Evolutionary conservation across 768 basidiomycete species (phyloP), one percentile per base, ranked within the genome.

Genomic region (Saitozyma sp.): DNA sequence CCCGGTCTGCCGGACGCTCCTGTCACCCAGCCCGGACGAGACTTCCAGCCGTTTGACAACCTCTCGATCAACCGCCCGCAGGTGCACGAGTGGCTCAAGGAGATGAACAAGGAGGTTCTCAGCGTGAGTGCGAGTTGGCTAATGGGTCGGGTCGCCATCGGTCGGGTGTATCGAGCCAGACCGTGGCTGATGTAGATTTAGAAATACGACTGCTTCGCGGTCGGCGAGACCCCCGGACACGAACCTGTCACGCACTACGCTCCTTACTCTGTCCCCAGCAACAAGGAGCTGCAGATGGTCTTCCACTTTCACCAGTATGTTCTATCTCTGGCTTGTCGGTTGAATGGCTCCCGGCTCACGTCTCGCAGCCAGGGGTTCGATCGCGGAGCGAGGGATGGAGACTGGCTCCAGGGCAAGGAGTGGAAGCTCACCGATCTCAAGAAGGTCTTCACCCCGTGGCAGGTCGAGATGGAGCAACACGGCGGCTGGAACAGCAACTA

Each of bases 1-100:
- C 79, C 82, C 1, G 86, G 85, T 0, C 82, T 89, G 1, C 87
- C 88, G 0, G 87, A 90, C 64, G 89, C 87, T 1, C 83, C 84
- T 0, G 81, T 89, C 50, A 50, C 45, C 14, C 51, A 58, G 20
- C n/a, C 42, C 46, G 58, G 74, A 8, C 81, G 84, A 43, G 78
- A 82, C 57, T 84, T 82, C 67, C 87, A 88, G 69, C 82, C 83
- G 11, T 82, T 80, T 59, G 77, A 81, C 70, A 76, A 84, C 64
- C 86, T 53, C 4, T 55, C 82, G 65, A 84, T 83, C 9, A 87
- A 88, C 70, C 86, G 88, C 58, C 88, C 88, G 8, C 81, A 80
- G 7, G 85, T 89, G 0, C 86, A 88, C 70, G 85, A 88, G 63
- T 90, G 83, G 69, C 69, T 89, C 43, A 80, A 83, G 66, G 85